Evolutionary conservation across 2,329 filamentous ascomycete species (phyloP).

Genomic region (Phaeoacremonium minimum): DNA sequence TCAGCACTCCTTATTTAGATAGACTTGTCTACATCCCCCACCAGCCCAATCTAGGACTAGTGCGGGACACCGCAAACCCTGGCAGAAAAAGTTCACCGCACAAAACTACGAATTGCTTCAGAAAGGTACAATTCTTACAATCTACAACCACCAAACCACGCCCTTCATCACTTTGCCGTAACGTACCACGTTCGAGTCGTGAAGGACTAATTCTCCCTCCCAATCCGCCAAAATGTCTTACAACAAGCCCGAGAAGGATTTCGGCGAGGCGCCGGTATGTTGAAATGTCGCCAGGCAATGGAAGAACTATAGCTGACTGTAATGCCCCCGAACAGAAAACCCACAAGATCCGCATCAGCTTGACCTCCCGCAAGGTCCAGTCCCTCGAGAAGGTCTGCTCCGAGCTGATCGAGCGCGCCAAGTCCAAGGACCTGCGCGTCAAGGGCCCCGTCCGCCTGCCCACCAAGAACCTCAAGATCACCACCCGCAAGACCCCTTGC

Average conservation of each 20-base stretch:
- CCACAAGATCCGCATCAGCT: conserved; percentile 98
- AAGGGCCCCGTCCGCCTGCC: conserved; percentile 98
- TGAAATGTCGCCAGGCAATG: too few relatives aligned
- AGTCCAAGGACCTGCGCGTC: conserved; percentile 96
- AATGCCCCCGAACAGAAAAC: conserved; percentile 65
- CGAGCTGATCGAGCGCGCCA: conserved; percentile 97
- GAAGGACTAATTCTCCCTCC: conserved; percentile 54
- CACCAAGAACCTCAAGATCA: conserved; percentile 95
- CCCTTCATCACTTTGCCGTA: conserved; percentile 80
- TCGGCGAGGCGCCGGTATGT: conserved; percentile 75
- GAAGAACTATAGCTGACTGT: not conserved
- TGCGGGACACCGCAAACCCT: too few relatives aligned
- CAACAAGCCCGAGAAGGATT: conserved; percentile 93
- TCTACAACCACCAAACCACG: too few relatives aligned
- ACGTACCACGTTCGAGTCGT: conserved; percentile 73
- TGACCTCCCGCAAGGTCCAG: conserved; percentile 90
- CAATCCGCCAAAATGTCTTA: conserved; percentile 69
- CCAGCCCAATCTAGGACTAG: too few relatives aligned
- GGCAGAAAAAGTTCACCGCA: too few relatives aligned
- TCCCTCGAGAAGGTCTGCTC: conserved; percentile 97
- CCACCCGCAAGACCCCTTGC: conserved; percentile 97
- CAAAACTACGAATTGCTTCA: too few relatives aligned
- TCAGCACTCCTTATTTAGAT: too few relatives aligned
- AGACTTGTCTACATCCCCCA: too few relatives aligned
- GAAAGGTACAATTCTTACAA: too few relatives aligned